Evolutionary conservation across 805 yeast genomes (phyloP).

Genomic region (Candida multigemmis): DNA sequence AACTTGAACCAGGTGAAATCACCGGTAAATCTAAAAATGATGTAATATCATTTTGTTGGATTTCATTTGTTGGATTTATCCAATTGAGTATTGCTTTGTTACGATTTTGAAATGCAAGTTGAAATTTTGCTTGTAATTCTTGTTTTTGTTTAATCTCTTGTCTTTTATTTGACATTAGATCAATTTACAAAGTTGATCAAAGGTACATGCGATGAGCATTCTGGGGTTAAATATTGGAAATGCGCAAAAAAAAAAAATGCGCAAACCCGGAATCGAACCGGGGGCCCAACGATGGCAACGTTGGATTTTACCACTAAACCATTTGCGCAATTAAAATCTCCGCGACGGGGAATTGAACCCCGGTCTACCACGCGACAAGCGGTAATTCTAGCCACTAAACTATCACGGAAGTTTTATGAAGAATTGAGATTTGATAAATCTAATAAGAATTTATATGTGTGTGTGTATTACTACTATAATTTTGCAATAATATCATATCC

Average conservation of each 20-base stretch:
- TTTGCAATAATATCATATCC: too few relatives aligned
- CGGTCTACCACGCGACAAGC: constrained; percentile 21
- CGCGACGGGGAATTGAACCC: constrained; percentile 22
- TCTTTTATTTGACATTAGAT: constrained; percentile 15
- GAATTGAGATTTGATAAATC: too few relatives aligned
- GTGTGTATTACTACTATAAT: too few relatives aligned
- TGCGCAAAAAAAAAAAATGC: constrained; percentile 5
- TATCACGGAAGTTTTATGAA: constrained; percentile 11
- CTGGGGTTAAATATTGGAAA: too few relatives aligned
- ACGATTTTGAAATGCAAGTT: constrained; percentile 29
- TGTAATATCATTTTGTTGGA: constrained; percentile 1
- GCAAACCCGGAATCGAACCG: constrained; percentile 13
- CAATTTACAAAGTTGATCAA: too few relatives aligned
- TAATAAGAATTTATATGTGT: too few relatives aligned
- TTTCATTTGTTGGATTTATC: constrained; percentile 13
- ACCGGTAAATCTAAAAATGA: constrained; percentile 25
- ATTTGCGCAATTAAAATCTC: constrained; percentile 10
- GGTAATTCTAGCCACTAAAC: constrained; percentile 21
- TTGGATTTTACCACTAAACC: constrained; percentile 13
- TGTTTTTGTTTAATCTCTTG: constrained; percentile 39
- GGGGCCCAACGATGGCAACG: constrained; percentile 15
- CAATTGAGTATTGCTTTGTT: constrained; percentile 29
- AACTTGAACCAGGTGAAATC: constrained; percentile 9
- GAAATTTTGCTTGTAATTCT: constrained; percentile 37
- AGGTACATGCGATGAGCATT: too few relatives aligned